Evolutionary conservation across 2,329 filamentous ascomycete species (phyloP).

Genomic region (Neopestalotiopsis sp.): DNA sequence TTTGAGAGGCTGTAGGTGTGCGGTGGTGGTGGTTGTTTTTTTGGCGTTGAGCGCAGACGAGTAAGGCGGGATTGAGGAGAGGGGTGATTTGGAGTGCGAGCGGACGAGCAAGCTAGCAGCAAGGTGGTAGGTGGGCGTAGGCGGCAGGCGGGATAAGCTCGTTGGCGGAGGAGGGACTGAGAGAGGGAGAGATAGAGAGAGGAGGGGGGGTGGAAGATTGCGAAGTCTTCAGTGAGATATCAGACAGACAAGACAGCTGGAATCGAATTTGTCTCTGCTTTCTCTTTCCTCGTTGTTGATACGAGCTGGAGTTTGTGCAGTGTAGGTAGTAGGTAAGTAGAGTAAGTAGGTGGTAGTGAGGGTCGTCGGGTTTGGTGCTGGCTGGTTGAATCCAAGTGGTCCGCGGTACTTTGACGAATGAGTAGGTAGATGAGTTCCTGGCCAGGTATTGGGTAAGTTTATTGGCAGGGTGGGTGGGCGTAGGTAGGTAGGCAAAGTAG

Average conservation of each 20-base stretch:
- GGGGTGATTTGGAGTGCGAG: neutral
- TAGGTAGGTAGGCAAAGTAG: neutral
- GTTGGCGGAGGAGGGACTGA: neutral
- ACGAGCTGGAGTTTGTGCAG: conserved; percentile 1
- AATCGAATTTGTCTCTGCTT: neutral
- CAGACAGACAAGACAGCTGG: neutral
- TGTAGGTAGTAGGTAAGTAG: neutral
- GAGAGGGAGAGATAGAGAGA: neutral
- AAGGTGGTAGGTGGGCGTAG: neutral
- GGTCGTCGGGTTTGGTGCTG: neutral
- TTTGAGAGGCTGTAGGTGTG: neutral
- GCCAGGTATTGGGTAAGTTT: neutral
- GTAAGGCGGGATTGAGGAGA: neutral
- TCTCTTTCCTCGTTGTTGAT: neutral
- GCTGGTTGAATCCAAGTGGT: neutral
- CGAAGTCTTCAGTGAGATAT: neutral
- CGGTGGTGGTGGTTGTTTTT: neutral
- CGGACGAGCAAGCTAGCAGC: neutral
- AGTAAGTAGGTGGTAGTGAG: neutral
- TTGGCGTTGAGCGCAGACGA: neutral
- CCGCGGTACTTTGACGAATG: conserved; percentile 2
- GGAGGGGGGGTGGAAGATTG: neutral
- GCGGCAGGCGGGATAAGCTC: neutral
- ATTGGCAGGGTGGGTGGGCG: neutral
- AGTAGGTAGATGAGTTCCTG: neutral